Percentiles rank a stretch among this genome's conserved stretches.
These are phyloP conservation scores for Hericium coralloides DNA, from an alignment of 768 basidiomycete genomes.

Conservation along the genomic window DNA sequence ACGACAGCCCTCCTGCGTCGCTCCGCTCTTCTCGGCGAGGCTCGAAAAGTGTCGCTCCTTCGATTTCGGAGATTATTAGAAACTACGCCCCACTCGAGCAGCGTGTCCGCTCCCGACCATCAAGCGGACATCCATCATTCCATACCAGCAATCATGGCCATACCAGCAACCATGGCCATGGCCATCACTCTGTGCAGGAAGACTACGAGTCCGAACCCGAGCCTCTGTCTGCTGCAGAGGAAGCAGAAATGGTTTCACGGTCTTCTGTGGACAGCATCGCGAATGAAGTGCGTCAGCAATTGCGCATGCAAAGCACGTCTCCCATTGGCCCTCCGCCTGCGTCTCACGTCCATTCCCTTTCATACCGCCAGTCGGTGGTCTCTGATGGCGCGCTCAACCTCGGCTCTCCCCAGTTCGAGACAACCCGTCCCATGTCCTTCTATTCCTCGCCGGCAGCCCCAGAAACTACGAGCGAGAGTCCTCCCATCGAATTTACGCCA, in stretches of 20 bases:
- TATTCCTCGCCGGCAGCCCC: conserved; percentile 13
- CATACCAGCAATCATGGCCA: conserved; percentile 37
- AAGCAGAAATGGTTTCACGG: conserved; percentile 59
- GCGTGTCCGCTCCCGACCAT: conserved; percentile 39
- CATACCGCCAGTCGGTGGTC: conserved; percentile 15
- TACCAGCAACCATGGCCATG: conserved; percentile 37
- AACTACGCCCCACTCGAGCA: conserved; percentile 58
- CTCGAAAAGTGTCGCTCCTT: conserved; percentile 51
- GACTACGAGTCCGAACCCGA: conserved; percentile 40
- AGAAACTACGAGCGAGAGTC: conserved; percentile 16
- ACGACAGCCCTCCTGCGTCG: conserved; percentile 13
- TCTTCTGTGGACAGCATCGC: conserved; percentile 86
- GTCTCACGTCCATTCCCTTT: conserved; percentile 18
- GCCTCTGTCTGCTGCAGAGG: conserved; percentile 42
- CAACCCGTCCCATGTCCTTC: neutral
- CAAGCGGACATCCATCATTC: conserved; percentile 37
- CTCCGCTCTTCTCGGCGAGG: conserved; percentile 15
- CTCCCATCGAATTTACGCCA: conserved; percentile 36
- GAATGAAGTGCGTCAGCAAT: conserved; percentile 66
- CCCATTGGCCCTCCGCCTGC: conserved; percentile 27
- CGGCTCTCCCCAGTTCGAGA: conserved; percentile 3
- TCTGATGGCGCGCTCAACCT: conserved; percentile 9
- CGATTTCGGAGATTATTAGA: conserved; percentile 84
- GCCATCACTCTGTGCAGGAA: conserved; percentile 38
- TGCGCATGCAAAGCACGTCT: conserved; percentile 44